A percentile compares a stretch with the other conserved stretches of the same genome.
Evolutionary conservation across 192 early-diverging fungal species (phyloP).

Genomic region (Entrophospora sp.): DNA sequence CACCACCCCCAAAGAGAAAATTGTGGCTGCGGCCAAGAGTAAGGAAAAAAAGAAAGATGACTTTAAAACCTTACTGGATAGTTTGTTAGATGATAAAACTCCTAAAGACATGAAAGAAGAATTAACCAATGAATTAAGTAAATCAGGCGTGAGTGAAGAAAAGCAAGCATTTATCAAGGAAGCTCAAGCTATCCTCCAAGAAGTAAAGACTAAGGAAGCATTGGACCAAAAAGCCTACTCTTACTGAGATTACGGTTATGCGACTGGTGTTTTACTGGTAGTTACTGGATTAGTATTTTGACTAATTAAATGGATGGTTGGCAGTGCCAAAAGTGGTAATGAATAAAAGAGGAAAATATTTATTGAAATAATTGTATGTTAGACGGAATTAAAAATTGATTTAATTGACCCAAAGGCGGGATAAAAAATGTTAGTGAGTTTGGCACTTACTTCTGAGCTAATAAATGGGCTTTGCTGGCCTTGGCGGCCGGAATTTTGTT

Average conservation of each 20-base stretch:
- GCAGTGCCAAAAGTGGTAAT: background rate
- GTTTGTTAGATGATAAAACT: background rate
- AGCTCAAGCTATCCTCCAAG: no score
- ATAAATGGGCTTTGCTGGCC: background rate
- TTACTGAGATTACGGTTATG: background rate
- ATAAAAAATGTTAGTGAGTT: background rate
- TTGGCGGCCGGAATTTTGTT: background rate
- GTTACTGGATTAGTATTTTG: background rate
- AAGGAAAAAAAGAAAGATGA: background rate
- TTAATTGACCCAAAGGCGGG: background rate
- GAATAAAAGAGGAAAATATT: background rate
- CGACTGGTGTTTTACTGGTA: background rate
- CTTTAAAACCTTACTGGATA: background rate
- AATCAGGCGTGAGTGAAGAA: background rate
- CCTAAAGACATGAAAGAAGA: background rate
- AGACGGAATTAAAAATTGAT: background rate
- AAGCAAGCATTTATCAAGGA: background rate
- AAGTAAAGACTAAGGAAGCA: background rate
- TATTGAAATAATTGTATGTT: background rate
- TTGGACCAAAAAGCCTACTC: background rate
- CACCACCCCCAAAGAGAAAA: background rate
- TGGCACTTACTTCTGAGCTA: background rate
- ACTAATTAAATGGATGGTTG: background rate
- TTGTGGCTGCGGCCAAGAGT: background rate
- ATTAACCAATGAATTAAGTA: background rate